Base-by-base conservation (phyloP, 108 stramenopile genomes). In the Cyclotella kingstonii region DNA sequence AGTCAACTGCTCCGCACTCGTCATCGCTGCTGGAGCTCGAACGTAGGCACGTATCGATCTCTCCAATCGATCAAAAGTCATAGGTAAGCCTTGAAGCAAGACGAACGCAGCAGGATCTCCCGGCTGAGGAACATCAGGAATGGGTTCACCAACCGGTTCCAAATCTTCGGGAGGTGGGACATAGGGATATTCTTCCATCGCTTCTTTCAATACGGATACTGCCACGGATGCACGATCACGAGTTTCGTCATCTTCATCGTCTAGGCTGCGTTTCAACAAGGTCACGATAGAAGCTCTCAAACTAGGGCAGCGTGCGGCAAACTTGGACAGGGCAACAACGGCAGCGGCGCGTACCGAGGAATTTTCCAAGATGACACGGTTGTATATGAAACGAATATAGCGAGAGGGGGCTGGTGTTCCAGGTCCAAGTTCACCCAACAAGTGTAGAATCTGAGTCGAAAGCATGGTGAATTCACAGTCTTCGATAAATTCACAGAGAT, bases 401-500 rank as follows among this genome's bases (percentile, higher is more conserved):
- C 86, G 49, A 0, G 89, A 84, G 0, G 93, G 90, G 12, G 78
- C 63, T 3, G 67, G 46, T 5, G 89, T 81, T 14, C 58, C 36
- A 4, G 95, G 93, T 28, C 92, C 90, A 42, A 89, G 31, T 43
- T 77, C 73, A 7, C 90, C 95, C 33, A 96, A 53, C 31, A 95
- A 54, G 67, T 91, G 86, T 39, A 94, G 54, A 56, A 96, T 85
- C 27, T 83, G 81, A 12, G 84, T 84, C 1, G 71, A 79, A 39
- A 93, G 84, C 22, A 74, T 74, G 36, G 86, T 86, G 68, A 85
- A 90, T 69, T 95, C 93, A 43, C 91, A 93, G 76, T 94, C 95
- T 79, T 96, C 95, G 60, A 96, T 95, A 66, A 92, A 95, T 68
- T 95, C 93, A 60, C 90, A 93, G 29, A 96, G 75, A 64, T 93